Evolutionary conservation across 768 basidiomycete genomes (phyloP).

Genomic region (Rhizopogon vulgaris): DNA sequence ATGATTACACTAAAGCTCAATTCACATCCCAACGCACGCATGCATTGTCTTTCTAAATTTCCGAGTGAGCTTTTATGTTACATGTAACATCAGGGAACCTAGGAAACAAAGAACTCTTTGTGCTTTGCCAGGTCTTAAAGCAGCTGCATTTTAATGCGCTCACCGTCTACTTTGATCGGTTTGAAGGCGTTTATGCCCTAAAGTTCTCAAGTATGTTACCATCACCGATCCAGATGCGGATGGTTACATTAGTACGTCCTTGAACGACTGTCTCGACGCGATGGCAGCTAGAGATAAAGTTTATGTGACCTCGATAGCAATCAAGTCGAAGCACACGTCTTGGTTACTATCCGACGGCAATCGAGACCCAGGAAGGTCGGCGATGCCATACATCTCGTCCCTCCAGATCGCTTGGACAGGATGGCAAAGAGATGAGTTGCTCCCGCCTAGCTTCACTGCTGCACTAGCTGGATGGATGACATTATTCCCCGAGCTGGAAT

Average conservation of each 20-base stretch:
- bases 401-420: background rate
- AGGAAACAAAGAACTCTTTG: background rate
- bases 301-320: background rate
- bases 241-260: background rate
- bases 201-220: background rate
- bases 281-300: background rate
- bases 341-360: background rate
- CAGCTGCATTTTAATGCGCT: background rate
- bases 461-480: background rate
- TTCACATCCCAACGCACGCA: background rate
- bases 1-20: no score
- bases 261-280: conserved; percentile 1
- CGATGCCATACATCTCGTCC: background rate
- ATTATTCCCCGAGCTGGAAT: background rate
- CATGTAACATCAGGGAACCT: background rate
- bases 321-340: background rate
- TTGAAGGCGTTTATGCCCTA: background rate
- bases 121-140: background rate
- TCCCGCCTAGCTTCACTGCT: background rate
- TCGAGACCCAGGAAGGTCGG: background rate
- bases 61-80: background rate
- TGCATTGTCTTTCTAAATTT: background rate
- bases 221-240: background rate
- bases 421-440: background rate
- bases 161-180: background rate